Percentiles rank a stretch among this genome's conserved stretches.
Conservation (phyloP, 805 yeast species). For the Hanseniaspora thailandica region DNA sequence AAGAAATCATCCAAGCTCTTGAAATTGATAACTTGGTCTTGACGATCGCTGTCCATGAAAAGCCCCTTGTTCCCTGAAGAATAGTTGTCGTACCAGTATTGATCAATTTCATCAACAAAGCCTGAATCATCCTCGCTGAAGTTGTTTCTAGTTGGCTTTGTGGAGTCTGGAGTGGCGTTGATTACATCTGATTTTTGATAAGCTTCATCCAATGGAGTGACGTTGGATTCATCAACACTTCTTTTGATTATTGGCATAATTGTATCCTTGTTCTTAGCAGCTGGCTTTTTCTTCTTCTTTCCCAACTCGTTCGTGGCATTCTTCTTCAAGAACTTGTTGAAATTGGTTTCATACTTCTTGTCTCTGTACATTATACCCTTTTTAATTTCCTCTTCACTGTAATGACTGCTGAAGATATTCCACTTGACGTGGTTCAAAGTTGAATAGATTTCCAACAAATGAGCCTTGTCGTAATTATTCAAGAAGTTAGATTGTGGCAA, state of each 20-base stretch:
- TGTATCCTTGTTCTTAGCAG: background rate
- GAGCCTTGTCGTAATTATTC: slow-evolving; percentile 17
- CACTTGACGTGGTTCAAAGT: slow-evolving; percentile 17
- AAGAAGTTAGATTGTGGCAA: slow-evolving; percentile 24
- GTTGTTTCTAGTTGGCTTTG: slow-evolving; percentile 6
- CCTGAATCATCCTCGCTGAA: background rate
- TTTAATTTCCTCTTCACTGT: slow-evolving; percentile 13
- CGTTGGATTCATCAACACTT: background rate
- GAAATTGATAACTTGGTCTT: background rate
- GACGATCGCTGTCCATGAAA: background rate
- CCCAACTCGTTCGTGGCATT: background rate
- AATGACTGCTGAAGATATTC: slow-evolving; percentile 15
- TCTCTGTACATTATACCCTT: slow-evolving; percentile 14
- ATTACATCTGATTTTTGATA: background rate
- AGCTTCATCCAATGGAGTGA: slow-evolving; percentile 16
- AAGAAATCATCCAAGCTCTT: slow-evolving; percentile 5
- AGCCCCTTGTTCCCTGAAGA: background rate
- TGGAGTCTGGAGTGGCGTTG: slow-evolving; percentile 4
- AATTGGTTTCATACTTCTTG: slow-evolving; percentile 6
- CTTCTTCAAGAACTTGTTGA: slow-evolving; percentile 8
- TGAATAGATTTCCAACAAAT: slow-evolving; percentile 21
- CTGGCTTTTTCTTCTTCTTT: background rate
- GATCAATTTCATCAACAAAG: slow-evolving; percentile 12
- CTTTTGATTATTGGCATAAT: background rate
- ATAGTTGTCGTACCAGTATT: slow-evolving; percentile 12